Percentiles rank a stretch among this genome's conserved stretches.
Conservation (phyloP, 768 basidiomycete genomes). For the Phylloporus arenicola region DNA sequence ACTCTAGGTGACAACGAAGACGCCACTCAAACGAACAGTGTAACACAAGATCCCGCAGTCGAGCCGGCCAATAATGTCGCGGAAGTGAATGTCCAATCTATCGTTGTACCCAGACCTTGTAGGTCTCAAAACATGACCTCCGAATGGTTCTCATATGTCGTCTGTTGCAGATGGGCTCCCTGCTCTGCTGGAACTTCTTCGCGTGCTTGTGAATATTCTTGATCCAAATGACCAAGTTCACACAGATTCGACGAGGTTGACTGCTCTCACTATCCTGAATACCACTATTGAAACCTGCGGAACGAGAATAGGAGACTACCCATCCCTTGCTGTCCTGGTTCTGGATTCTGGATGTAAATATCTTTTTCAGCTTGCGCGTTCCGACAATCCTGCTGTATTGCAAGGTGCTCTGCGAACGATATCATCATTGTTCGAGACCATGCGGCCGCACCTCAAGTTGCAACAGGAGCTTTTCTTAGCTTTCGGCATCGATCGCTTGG, state of each 20-base stretch:
- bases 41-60: not conserved
- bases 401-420: conserved; percentile 79
- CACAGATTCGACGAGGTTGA: conserved; percentile 91
- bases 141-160: not conserved
- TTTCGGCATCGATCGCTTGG: conserved; percentile 88
- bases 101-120: conserved; percentile 20
- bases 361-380: conserved; percentile 93
- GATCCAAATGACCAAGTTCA: conserved; percentile 94
- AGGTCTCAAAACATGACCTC: conserved; percentile 1
- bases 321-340: conserved; percentile 71
- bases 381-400: conserved; percentile 77
- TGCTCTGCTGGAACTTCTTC: conserved; percentile 85
- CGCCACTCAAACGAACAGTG: not conserved
- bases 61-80: not conserved
- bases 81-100: conserved; percentile 33
- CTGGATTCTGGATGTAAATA: conserved; percentile 92
- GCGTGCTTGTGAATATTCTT: conserved; percentile 91
- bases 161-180: conserved; percentile 70
- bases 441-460: conserved; percentile 80
- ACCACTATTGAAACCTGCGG: conserved; percentile 85
- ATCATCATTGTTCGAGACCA: conserved; percentile 82
- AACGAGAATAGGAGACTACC: conserved; percentile 64
- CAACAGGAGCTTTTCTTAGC: conserved; percentile 95
- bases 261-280: conserved; percentile 83
- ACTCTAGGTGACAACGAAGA: conserved; percentile 9